These are phyloP conservation scores for Pleurostoma richardsiae DNA, from an alignment of 2,329 filamentous ascomycete genomes.

Conservation along the genomic window DNA sequence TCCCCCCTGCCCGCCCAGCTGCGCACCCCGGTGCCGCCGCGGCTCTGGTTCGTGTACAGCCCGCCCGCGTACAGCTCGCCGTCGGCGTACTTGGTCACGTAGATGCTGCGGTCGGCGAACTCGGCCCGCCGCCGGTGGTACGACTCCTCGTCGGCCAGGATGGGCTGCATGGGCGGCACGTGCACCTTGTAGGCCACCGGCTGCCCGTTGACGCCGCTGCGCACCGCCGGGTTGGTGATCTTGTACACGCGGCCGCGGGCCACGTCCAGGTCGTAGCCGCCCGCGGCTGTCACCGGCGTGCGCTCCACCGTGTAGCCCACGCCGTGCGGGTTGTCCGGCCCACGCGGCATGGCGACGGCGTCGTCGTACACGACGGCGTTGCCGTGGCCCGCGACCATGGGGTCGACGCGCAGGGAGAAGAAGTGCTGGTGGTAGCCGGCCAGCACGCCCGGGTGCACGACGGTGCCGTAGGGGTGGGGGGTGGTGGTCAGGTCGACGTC, in stretches of 20 bases:
- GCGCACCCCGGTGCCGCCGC: conserved; percentile 24
- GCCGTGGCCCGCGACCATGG: conserved; percentile 52
- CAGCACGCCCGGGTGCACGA: conserved; percentile 57
- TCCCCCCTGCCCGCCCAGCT: conserved; percentile 22
- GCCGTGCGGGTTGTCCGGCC: conserved; percentile 41
- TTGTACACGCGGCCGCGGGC: conserved; percentile 50
- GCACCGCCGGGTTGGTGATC: conserved; percentile 46
- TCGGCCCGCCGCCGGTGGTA: conserved; percentile 27
- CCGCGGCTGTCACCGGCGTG: conserved; percentile 38
- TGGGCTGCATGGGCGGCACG: conserved; percentile 51
- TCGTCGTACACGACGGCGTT: conserved; percentile 56
- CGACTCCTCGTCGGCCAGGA: conserved; percentile 38
- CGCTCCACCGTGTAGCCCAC: conserved; percentile 40
- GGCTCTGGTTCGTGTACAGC: conserved; percentile 33
- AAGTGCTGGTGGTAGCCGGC: conserved; percentile 73
- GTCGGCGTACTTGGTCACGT: conserved; percentile 28
- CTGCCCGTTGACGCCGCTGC: conserved; percentile 48
- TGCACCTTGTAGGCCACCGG: conserved; percentile 52
- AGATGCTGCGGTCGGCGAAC: conserved; percentile 28
- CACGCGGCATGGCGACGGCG: conserved; percentile 45
- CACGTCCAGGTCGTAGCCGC: conserved; percentile 40
- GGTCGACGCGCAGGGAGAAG: conserved; percentile 62
- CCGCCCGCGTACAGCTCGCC: conserved; percentile 30
- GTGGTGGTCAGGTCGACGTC: conserved; percentile 50
- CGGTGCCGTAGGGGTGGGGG: conserved; percentile 47